Base-by-base conservation (phyloP, 345 rosid species). In the Cardamine occulta region DNA sequence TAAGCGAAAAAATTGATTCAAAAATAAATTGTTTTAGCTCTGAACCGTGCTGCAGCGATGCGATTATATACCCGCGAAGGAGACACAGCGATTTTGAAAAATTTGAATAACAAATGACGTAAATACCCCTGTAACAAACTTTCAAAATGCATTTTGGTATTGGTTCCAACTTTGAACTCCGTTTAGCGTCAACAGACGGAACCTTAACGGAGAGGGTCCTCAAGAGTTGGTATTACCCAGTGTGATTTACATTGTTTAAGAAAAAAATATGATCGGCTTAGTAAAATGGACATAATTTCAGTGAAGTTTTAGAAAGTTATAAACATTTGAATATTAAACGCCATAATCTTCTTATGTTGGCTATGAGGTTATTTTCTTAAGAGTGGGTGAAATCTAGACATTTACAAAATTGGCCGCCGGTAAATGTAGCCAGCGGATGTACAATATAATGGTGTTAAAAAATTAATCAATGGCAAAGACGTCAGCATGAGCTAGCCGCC, bases 51-150 rank as follows among this genome's bases (percentile, higher is more conserved):
- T 29, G 58, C 45, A 39, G 64, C 44, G 72, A 63, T 28, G 21
- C 21, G 52, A 47, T 47, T 47, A 60, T 78, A 72, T 72, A 78
- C 74, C 66, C 77, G 81, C 81, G 64, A 45, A 54, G 73, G 51
- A 59, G 64, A 78, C 15, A 78, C 19, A 78, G 49, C 52, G 58
- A 72, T 40, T 78, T 72, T 18, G 63, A 67, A 78, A 71, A 2
- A 0, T 14, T 21, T 42, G n/a, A 18, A 64, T n/a, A 0, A 1
- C 0, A 66, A 78, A 58, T 66, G 74, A 66, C 81, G 64, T 13
- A 7, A 19, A 10, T 72, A 28, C n/a, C 81, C 80, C 57, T 59
- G 44, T 72, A 78, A 72, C 81, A 72, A 78, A 72, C 81, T 77
- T 70, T 56, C 55, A 7, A 21, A 7, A 4, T 8, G 9, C 17